Conservation (phyloP, 441 rosid genomes). For the Erodium moschatum region DNA sequence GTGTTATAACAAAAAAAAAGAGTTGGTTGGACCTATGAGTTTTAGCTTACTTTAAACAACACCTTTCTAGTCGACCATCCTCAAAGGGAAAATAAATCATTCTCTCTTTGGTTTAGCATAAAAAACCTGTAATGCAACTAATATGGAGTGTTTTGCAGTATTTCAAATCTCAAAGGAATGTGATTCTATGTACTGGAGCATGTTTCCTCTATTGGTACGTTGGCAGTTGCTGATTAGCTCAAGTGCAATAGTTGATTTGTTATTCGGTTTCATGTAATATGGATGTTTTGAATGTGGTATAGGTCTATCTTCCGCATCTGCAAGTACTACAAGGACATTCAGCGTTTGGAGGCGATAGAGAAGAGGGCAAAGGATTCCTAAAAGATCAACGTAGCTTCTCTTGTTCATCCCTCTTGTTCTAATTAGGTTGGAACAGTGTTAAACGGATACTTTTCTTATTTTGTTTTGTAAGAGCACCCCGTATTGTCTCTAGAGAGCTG, state of each 20-base stretch:
- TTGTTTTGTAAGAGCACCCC: neutral
- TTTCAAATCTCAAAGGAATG: conserved; percentile 3
- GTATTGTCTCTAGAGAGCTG: neutral
- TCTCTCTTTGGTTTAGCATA: too few species aligned
- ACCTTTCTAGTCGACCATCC: neutral
- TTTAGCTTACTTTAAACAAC: neutral
- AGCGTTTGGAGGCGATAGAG: conserved; percentile 4
- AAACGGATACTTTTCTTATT: neutral
- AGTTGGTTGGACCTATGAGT: neutral
- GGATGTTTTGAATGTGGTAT: neutral
- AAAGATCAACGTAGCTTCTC: neutral
- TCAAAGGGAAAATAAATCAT: neutral
- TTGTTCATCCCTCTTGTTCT: neutral
- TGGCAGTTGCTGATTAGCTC: neutral
- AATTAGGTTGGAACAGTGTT: neutral
- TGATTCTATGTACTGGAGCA: neutral
- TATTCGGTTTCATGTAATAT: neutral
- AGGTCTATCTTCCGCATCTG: neutral
- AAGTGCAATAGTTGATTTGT: neutral
- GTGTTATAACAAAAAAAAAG: neutral
- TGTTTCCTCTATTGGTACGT: neutral
- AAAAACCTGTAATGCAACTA: neutral
- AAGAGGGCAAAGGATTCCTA: neutral
- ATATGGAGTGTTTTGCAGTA: neutral
- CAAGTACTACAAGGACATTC: neutral